Percentiles rank a stretch among this genome's conserved stretches.
Conservation (phyloP, 345 rosid species). For the Gossypium bickii region DNA sequence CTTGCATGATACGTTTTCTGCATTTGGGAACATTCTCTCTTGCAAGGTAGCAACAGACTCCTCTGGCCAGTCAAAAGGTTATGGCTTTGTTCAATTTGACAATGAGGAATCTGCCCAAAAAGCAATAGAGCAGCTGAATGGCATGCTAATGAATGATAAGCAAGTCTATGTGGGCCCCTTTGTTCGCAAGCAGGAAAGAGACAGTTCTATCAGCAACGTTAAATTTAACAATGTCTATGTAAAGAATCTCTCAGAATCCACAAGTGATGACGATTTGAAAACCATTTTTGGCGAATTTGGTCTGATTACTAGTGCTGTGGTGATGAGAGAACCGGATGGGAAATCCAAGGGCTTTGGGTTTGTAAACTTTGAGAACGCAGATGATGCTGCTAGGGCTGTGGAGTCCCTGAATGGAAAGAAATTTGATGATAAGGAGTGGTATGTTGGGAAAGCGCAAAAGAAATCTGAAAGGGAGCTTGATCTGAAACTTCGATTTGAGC, state of each 20-base stretch:
- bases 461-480: conserved; percentile 82
- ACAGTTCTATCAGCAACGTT: conserved; percentile 34
- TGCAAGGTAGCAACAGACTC: conserved; percentile 90
- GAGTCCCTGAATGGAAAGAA: conserved; percentile 79
- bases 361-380: conserved; percentile 76
- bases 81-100: conserved; percentile 92
- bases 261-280: conserved; percentile 72
- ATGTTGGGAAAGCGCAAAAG: conserved; percentile 93
- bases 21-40: conserved; percentile 79
- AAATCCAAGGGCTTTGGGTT: conserved; percentile 91
- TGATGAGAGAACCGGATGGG: conserved; percentile 86
- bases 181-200: conserved; percentile 92
- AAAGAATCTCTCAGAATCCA: conserved; percentile 70
- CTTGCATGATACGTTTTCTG: conserved; percentile 73
- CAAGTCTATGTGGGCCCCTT: conserved; percentile 95
- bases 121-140: conserved; percentile 77
- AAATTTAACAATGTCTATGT: conserved; percentile 86
- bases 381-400: conserved; percentile 81
- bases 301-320: conserved; percentile 70
- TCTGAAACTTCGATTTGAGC: conserved; percentile 70
- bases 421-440: conserved; percentile 91
- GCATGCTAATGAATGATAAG: conserved; percentile 92
- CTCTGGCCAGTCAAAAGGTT: conserved; percentile 85
- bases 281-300: conserved; percentile 75
- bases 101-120: conserved; percentile 70